Base-by-base conservation (phyloP, 345 rosid genomes). In the Stellera chamaejasme region DNA sequence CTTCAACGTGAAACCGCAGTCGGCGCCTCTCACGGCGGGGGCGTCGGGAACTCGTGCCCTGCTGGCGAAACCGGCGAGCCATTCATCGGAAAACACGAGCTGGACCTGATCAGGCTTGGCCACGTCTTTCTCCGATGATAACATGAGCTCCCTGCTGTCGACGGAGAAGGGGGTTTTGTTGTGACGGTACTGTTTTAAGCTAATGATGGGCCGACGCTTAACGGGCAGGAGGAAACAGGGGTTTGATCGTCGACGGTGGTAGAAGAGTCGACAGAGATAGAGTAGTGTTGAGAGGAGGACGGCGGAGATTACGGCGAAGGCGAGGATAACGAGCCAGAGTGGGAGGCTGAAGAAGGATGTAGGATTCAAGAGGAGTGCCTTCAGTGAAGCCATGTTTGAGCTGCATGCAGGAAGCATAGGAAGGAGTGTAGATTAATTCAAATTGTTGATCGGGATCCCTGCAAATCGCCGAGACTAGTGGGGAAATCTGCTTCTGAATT, bases 271-370 rank as follows among this genome's bases (percentile, higher is more conserved):
- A 77, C 39, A 78, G 68, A 43, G 60, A 52, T n/a, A 65, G 14
- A 47, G 66, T 9, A 28, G 23, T 19, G 23, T 19, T 19, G 66
- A 13, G 45, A 78, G 50, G 11, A 74, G n/a, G 3, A 69, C 15
- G 12, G 60, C 39, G 7, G 74, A 14, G n/a, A 74, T 48, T 44
- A 53, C 55, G 16, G 51, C 11, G 43, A 69, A 55, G 16, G 55
- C 59, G 16, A 78, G 52, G 26, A 90, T 54, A 13, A 81, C 64
- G 48, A 90, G 52, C 90, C 82, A 78, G 51, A 82, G 58, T 43
- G 50, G 65, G 63, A 79, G 51, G 43, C 84, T 85, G 7, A 84
- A 75, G 27, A 84, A 65, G 1, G 80, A 60, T 50, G 79, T 77
- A 27, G 66, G 81, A 45, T 65, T 75, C 51, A 68, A 58, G 58